Evolutionary conservation across 352 stramenopile genomes (phyloP).

Genomic region (Aphanomyces euteiches): DNA sequence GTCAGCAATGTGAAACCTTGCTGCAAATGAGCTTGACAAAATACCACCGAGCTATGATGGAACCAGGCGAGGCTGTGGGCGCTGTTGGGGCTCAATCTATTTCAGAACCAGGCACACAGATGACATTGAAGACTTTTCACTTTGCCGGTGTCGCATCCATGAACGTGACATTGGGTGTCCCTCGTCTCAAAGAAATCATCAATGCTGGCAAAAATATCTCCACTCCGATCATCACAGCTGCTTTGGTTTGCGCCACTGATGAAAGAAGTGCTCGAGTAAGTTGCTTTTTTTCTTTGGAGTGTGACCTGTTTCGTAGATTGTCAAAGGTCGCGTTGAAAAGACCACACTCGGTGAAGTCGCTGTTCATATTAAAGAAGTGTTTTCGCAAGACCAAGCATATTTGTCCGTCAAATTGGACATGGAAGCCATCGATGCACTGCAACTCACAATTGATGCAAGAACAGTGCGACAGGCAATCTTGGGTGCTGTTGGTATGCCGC

Average conservation of each 20-base stretch:
- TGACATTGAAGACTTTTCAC: slow-evolving; percentile 99
- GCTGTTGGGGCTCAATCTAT: slow-evolving; percentile 97
- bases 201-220: slow-evolving; percentile 97
- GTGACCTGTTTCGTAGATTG: slow-evolving; percentile 33
- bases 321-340: slow-evolving; percentile 99
- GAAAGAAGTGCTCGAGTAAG: slow-evolving; percentile 89
- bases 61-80: slow-evolving; percentile 96
- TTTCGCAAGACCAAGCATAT: slow-evolving; percentile 90
- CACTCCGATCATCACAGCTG: slow-evolving; percentile 99
- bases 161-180: slow-evolving; percentile 99
- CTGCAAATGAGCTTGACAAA: slow-evolving; percentile 76
- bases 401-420: slow-evolving; percentile 98
- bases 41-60: slow-evolving; percentile 83
- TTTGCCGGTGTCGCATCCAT: slow-evolving; percentile 99
- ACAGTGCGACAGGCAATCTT: slow-evolving; percentile 92
- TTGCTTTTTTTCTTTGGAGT: not conserved
- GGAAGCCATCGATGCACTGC: slow-evolving; percentile 93
- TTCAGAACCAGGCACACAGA: slow-evolving; percentile 94
- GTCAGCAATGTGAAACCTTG: slow-evolving; percentile 68
- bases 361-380: slow-evolving; percentile 98
- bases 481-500: slow-evolving; percentile 64
- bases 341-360: slow-evolving; percentile 96
- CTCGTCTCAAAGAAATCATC: slow-evolving; percentile 97
- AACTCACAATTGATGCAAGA: slow-evolving; percentile 92
- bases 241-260: slow-evolving; percentile 94